Percentiles rank a stretch among this genome's conserved stretches.
Conservation (phyloP, 2,329 filamentous ascomycete genomes). For the Alternaria rosae region DNA sequence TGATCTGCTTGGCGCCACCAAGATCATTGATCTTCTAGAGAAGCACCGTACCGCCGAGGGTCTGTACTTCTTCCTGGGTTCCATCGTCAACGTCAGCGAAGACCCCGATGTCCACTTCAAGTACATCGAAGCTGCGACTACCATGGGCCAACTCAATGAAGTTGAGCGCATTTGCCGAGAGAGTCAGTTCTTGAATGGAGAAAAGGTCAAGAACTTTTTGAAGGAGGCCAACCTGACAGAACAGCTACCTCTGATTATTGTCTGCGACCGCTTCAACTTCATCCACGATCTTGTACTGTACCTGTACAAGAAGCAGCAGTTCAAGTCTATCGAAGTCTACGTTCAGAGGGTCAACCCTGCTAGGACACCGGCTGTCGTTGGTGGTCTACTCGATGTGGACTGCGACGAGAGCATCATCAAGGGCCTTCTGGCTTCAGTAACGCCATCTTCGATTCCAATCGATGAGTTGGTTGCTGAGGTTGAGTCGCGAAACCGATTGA, state of each 20-base stretch:
- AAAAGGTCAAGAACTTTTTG: conserved; percentile 99
- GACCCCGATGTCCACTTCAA: conserved; percentile 98
- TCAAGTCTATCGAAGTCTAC: conserved; percentile 98
- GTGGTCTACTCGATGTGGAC: conserved; percentile 92
- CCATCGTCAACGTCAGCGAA: conserved; percentile 95
- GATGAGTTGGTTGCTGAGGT: conserved; percentile 94
- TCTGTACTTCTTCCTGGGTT: conserved; percentile 97
- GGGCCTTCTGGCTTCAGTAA: conserved; percentile 83
- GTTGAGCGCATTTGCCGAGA: conserved; percentile 98
- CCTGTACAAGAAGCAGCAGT: conserved; percentile 98
- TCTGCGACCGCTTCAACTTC: conserved; percentile 99
- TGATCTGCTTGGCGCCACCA: conserved; percentile 86
- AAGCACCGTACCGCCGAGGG: conserved; percentile 98
- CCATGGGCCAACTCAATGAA: conserved; percentile 91
- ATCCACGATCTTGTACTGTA: conserved; percentile 96
- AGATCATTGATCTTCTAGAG: conserved; percentile 91
- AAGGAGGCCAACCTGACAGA: conserved; percentile 94
- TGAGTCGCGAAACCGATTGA: conserved; percentile 93
- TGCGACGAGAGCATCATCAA: conserved; percentile 98
- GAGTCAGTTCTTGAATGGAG: conserved; percentile 74
- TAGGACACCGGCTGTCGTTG: conserved; percentile 89
- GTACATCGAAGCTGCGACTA: conserved; percentile 96
- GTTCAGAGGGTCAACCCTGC: conserved; percentile 95
- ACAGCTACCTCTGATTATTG: conserved; percentile 94
- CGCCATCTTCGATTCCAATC: conserved; percentile 85